Evolutionary conservation across 1,139 yeast species (phyloP).

Genomic region (Protomyces gravidus): DNA sequence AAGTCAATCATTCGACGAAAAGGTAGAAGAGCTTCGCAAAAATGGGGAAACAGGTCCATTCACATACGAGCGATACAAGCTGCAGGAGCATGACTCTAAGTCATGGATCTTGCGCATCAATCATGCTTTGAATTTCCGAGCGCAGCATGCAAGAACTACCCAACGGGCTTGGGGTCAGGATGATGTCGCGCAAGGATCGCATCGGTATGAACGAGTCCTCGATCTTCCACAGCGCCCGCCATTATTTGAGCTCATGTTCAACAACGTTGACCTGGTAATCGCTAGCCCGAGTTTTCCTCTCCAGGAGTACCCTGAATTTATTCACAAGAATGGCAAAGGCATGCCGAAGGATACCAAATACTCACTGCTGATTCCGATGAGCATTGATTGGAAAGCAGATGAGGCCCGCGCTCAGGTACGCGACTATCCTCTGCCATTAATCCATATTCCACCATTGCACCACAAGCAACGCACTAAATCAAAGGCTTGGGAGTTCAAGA

Average conservation of each 20-base stretch:
- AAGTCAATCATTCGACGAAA: constrained; percentile 51
- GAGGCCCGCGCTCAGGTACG: constrained; percentile 56
- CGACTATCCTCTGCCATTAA: constrained; percentile 63
- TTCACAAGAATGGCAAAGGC: constrained; percentile 74
- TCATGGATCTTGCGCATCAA: constrained; percentile 64
- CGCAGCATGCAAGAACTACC: constrained; percentile 44
- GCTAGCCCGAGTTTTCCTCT: constrained; percentile 55
- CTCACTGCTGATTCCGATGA: constrained; percentile 64
- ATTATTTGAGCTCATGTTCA: constrained; percentile 55
- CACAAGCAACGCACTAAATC: constrained; percentile 40
- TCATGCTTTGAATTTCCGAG: constrained; percentile 15
- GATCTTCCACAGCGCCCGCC: constrained; percentile 62
- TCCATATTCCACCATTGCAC: constrained; percentile 42
- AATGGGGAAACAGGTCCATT: constrained; percentile 2
- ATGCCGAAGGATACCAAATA: constrained; percentile 66
- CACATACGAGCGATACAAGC: constrained; percentile 32
- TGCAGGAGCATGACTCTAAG: constrained; percentile 51
- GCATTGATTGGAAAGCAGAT: constrained; percentile 48
- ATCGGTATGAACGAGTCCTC: constrained; percentile 48
- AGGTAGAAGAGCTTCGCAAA: constrained; percentile 38
- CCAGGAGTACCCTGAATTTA: constrained; percentile 54
- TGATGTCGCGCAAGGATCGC: constrained; percentile 41
- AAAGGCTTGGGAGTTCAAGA: constrained; percentile 38
- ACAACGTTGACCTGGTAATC: constrained; percentile 54
- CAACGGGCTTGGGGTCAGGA: constrained; percentile 50